Conservation (phyloP, 371 early-diverging fungal genomes). For the Zychaea mexicana region DNA sequence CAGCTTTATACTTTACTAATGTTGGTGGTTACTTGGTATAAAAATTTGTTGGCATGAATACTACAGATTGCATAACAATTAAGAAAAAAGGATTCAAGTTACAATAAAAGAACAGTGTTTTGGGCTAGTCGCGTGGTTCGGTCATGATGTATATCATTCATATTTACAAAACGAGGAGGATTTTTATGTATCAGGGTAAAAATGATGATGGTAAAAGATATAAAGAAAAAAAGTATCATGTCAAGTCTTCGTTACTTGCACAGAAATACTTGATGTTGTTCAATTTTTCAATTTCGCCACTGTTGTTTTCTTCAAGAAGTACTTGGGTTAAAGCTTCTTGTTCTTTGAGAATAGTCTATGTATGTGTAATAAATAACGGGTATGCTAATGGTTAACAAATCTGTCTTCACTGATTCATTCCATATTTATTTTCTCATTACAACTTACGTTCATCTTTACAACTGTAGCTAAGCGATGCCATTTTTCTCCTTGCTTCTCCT, state of each 20-base stretch:
- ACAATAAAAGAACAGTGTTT: too few relatives aligned
- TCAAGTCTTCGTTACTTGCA: not conserved
- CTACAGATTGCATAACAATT: too few relatives aligned
- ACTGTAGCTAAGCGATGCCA: slow-evolving; percentile 6
- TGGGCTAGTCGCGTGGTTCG: too few relatives aligned
- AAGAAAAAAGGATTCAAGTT: too few relatives aligned
- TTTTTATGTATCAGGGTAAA: too few relatives aligned
- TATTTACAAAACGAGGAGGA: too few relatives aligned
- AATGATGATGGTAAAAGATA: too few relatives aligned
- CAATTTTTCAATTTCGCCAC: not conserved
- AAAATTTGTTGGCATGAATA: too few relatives aligned
- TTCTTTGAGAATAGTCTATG: not conserved
- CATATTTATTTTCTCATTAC: not conserved
- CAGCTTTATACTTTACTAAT: too few relatives aligned
- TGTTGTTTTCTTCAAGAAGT: not conserved
- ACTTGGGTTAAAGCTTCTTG: not conserved
- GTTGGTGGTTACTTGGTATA: too few relatives aligned
- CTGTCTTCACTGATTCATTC: not conserved
- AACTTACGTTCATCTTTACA: slow-evolving; percentile 11
- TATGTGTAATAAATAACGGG: not conserved
- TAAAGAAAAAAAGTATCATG: not conserved
- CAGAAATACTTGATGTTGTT: not conserved
- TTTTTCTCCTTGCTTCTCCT: not conserved
- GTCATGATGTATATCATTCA: too few relatives aligned
- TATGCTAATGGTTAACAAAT: not conserved